phyloP scores from a whole-genome alignment of 306 rosid genomes.

The Dryas octopetala region DNA sequence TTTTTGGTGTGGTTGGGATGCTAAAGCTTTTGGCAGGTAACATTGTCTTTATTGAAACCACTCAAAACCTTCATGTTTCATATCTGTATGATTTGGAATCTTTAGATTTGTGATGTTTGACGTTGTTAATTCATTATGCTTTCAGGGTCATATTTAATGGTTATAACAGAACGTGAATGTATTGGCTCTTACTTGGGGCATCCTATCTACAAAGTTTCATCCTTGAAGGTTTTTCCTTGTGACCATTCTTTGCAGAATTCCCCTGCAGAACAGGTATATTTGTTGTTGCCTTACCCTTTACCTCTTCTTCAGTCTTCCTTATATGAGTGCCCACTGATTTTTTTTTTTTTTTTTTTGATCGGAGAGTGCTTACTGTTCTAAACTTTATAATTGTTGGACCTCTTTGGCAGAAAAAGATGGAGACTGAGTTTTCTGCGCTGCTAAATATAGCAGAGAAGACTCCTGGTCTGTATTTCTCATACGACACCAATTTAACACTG shows the following conservation, averaged over 20 bases:
- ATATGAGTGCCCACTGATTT: background rate
- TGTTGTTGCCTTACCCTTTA: slow-evolving; percentile 17
- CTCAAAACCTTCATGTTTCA: background rate
- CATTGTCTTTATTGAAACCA: slow-evolving; percentile 24
- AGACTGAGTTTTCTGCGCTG: slow-evolving; percentile 70
- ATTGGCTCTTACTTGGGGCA: slow-evolving; percentile 89
- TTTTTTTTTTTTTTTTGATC: background rate
- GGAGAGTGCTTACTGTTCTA: slow-evolving; percentile 22
- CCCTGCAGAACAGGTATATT: slow-evolving; percentile 67
- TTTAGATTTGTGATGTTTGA: slow-evolving; percentile 17
- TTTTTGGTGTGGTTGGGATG: slow-evolving; percentile 85
- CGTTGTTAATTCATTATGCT: slow-evolving; percentile 22
- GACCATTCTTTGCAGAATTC: slow-evolving; percentile 66
- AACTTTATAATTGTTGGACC: slow-evolving; percentile 28
- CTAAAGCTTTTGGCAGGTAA: slow-evolving; percentile 86
- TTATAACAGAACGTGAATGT: slow-evolving; percentile 63
- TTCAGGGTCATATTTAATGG: slow-evolving; percentile 80
- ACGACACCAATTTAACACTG: slow-evolving; percentile 82
- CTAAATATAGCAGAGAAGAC: slow-evolving; percentile 82
- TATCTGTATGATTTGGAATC: background rate
- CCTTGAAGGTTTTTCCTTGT: slow-evolving; percentile 81
- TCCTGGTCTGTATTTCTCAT: slow-evolving; percentile 84
- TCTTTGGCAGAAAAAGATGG: slow-evolving; percentile 76
- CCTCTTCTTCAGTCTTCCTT: background rate
- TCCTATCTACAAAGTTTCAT: slow-evolving; percentile 68